These are phyloP conservation scores for Chytriomyces sp. DNA, from an alignment of 192 early-diverging fungal genomes.

Conservation along the genomic window DNA sequence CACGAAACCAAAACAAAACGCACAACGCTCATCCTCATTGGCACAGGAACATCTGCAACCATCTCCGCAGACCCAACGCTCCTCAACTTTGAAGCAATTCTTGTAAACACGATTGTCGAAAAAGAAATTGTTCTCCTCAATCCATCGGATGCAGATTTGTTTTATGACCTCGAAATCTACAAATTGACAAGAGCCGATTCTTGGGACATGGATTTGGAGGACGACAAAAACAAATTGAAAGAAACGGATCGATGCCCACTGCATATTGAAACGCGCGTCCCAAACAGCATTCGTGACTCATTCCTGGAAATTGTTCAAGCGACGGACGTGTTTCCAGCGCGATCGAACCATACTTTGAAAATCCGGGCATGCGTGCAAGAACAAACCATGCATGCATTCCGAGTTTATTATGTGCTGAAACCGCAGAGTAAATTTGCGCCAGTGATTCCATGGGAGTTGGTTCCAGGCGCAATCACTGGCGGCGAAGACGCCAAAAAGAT, in stretches of 20 bases:
- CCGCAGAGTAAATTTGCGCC: constrained; percentile 4
- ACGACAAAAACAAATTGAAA: constrained; percentile 2
- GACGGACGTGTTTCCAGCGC: constrained; percentile 44
- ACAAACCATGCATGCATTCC: constrained; percentile 43
- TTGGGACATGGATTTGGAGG: background rate
- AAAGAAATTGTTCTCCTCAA: constrained; percentile 53
- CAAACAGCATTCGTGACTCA: constrained; percentile 23
- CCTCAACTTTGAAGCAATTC: constrained; percentile 54
- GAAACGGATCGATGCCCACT: background rate
- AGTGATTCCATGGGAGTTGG: background rate
- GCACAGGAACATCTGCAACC: constrained; percentile 48
- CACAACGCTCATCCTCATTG: constrained; percentile 51
- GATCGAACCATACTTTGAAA: constrained; percentile 54
- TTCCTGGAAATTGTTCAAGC: constrained; percentile 51
- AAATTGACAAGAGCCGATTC: background rate
- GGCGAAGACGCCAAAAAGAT: constrained; percentile 12
- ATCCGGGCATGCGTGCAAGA: constrained; percentile 49
- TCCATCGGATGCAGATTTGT: constrained; percentile 58
- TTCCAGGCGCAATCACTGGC: background rate
- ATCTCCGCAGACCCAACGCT: constrained; percentile 37
- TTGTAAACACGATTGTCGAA: constrained; percentile 61
- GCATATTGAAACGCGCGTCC: constrained; percentile 10
- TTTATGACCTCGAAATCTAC: constrained; percentile 48
- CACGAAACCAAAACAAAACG: constrained; percentile 17
- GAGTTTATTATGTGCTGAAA: constrained; percentile 49